Conservation (phyloP, 1,284 basidiomycete genomes). For the Salmacisia buchloeana region DNA sequence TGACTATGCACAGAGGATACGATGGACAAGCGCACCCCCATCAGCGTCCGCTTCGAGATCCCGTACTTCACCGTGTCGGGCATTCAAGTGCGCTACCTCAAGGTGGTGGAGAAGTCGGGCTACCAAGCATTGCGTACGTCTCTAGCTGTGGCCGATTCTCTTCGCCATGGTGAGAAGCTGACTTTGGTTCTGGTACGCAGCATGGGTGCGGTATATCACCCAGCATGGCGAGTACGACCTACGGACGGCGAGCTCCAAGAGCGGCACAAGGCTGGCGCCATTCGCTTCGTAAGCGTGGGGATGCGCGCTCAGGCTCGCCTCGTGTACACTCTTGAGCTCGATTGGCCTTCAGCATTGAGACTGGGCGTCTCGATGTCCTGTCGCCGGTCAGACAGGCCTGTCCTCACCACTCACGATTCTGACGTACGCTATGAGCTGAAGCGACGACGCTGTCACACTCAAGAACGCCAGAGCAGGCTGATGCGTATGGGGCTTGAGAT, state of each 20-base stretch:
- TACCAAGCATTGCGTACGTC: conserved; percentile 66
- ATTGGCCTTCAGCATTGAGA: neutral
- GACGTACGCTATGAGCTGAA: no score
- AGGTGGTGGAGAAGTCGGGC: conserved; percentile 97
- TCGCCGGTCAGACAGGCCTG: neutral
- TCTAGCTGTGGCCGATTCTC: neutral
- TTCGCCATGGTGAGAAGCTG: neutral
- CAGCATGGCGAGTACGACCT: conserved; percentile 92
- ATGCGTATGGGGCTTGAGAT: no score
- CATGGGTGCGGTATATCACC: conserved; percentile 67
- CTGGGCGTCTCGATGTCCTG: neutral
- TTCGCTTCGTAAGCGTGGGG: neutral
- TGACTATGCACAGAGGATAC: conserved; percentile 61
- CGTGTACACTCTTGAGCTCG: neutral
- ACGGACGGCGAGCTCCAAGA: conserved; percentile 46
- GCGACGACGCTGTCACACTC: no score
- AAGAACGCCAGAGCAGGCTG: no score
- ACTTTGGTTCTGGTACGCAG: neutral
- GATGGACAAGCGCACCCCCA: conserved; percentile 81
- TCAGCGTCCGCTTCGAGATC: conserved; percentile 95
- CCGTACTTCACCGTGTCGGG: conserved; percentile 92
- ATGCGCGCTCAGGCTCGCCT: neutral
- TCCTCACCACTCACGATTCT: no score
- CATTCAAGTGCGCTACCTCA: conserved; percentile 91
- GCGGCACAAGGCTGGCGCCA: neutral